phyloP scores from a whole-genome alignment of 169 alveolate genomes.

The Plasmodium sp. region DNA sequence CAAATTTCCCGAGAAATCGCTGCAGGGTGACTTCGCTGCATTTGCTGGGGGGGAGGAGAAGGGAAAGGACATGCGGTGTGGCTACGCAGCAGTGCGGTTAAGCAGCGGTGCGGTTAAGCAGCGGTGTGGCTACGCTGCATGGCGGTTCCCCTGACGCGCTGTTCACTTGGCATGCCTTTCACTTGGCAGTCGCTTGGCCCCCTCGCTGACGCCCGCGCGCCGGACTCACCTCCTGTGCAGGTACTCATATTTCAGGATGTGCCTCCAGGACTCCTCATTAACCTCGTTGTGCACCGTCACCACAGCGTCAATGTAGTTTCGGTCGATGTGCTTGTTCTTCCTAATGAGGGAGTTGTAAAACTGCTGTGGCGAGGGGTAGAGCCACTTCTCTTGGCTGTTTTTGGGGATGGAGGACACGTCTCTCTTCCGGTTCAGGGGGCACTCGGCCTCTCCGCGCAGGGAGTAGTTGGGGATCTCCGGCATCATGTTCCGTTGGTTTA shows the following conservation, averaged over 20 bases:
- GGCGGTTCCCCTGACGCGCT: background rate
- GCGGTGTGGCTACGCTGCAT: background rate
- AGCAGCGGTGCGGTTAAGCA: background rate
- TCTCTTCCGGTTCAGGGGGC: slow-evolving; percentile 30
- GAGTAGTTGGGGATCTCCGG: slow-evolving; percentile 50
- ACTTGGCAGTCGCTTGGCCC: background rate
- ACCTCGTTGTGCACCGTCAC: slow-evolving; percentile 88
- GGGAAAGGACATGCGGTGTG: background rate
- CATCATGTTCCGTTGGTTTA: slow-evolving; percentile 70
- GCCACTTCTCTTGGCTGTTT: slow-evolving; percentile 79
- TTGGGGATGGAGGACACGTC: slow-evolving; percentile 55
- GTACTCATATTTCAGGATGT: slow-evolving; percentile 85
- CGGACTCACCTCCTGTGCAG: slow-evolving; percentile 75
- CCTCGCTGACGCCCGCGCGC: background rate
- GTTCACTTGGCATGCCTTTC: background rate
- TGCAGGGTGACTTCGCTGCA: slow-evolving; percentile 82
- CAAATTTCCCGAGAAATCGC: slow-evolving; percentile 86
- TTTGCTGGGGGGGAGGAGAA: slow-evolving; percentile 34
- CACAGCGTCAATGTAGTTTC: slow-evolving; percentile 83
- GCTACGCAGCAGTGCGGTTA: background rate
- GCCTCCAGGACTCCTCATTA: slow-evolving; percentile 88
- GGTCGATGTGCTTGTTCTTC: slow-evolving; percentile 79
- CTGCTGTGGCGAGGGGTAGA: slow-evolving; percentile 90
- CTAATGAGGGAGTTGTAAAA: slow-evolving; percentile 87
- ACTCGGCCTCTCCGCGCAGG: background rate